Conservation (phyloP, 1,284 basidiomycete genomes). For the Cryptococcus jaspeensis region DNA sequence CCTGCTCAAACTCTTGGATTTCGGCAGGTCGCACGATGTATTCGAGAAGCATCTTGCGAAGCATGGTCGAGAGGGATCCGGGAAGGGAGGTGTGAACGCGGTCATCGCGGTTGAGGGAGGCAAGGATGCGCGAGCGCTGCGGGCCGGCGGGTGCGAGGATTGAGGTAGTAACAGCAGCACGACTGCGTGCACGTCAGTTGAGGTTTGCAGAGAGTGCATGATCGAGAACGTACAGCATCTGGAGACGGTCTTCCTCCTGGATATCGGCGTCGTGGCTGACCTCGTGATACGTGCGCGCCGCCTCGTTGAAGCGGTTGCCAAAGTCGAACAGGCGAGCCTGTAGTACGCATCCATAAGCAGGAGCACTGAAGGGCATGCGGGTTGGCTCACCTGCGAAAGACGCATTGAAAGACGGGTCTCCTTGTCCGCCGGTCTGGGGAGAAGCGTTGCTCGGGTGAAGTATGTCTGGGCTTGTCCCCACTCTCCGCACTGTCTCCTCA, state of each 20-base stretch:
- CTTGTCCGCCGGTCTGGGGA: slow-evolving; percentile 76
- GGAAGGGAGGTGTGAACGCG: slow-evolving; percentile 65
- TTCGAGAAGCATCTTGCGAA: slow-evolving; percentile 96
- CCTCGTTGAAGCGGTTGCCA: slow-evolving; percentile 86
- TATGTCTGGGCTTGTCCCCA: slow-evolving; percentile 87
- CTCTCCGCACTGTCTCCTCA: slow-evolving; percentile 39
- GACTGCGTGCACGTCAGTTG: slow-evolving; percentile 53
- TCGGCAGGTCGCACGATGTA: slow-evolving; percentile 88
- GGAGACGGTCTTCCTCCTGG: slow-evolving; percentile 81
- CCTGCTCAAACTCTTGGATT: slow-evolving; percentile 82
- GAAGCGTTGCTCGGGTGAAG: slow-evolving; percentile 89
- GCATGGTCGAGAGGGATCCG: slow-evolving; percentile 65
- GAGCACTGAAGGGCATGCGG: not conserved
- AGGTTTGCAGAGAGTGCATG: not conserved
- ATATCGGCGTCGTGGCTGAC: slow-evolving; percentile 82
- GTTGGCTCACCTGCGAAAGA: slow-evolving; percentile 62
- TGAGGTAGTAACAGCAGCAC: slow-evolving; percentile 89
- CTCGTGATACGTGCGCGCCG: slow-evolving; percentile 92
- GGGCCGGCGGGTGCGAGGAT: slow-evolving; percentile 97
- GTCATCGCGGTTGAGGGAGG: slow-evolving; percentile 90
- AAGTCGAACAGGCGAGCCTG: slow-evolving; percentile 89
- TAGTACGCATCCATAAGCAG: not conserved
- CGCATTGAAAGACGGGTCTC: slow-evolving; percentile 78
- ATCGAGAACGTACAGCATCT: slow-evolving; percentile 67
- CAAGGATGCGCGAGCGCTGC: slow-evolving; percentile 85